phyloP scores from a whole-genome alignment of 1,284 basidiomycete genomes.

The Microbotryum scabiosae region DNA sequence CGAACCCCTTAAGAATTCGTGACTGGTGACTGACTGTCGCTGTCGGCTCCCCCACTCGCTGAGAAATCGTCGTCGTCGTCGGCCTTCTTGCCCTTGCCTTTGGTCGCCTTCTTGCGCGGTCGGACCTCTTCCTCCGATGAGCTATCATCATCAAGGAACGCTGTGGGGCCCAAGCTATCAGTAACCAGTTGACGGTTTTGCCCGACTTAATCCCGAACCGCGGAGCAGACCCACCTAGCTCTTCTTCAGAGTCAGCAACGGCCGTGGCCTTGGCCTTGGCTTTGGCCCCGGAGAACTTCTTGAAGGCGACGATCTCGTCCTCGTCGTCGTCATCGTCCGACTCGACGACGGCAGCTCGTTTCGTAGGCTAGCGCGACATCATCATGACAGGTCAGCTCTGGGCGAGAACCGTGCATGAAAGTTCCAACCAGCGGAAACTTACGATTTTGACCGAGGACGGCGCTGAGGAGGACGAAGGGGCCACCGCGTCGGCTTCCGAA shows the following conservation, averaged over 20 bases:
- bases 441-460: too few species aligned
- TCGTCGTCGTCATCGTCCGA: constrained; percentile 22
- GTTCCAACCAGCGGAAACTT: too few species aligned
- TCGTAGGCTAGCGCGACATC: background rate
- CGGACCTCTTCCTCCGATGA: background rate
- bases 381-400: too few species aligned
- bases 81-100: constrained; percentile 6
- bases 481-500: too few species aligned
- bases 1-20: background rate
- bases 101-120: background rate
- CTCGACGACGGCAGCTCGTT: constrained; percentile 8
- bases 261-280: constrained; percentile 5
- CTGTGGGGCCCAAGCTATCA: too few species aligned
- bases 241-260: constrained; percentile 31
- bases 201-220: background rate
- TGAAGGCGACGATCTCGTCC: constrained; percentile 12
- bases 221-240: constrained; percentile 2
- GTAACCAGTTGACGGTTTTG: too few species aligned
- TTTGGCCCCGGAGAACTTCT: constrained; percentile 18
- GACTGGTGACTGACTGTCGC: background rate
- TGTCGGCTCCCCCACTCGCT: background rate
- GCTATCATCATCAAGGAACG: background rate
- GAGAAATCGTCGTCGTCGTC: constrained; percentile 21
- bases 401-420: too few species aligned
- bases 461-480: too few species aligned